Evolutionary conservation across 495 filamentous ascomycete species (phyloP).

Genomic region (Tuber microsphaerosporum): DNA sequence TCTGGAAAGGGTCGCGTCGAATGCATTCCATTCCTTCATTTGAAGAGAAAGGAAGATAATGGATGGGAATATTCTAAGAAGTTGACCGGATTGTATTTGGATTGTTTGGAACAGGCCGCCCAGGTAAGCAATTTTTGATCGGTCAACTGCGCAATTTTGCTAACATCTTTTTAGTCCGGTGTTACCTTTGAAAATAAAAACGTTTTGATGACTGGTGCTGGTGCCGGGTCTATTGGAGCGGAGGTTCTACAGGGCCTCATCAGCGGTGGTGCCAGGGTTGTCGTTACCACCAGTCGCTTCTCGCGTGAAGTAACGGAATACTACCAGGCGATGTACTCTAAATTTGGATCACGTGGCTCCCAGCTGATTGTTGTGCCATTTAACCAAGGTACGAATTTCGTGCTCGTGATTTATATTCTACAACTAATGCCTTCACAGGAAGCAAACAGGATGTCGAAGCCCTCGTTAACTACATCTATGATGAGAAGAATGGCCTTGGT

Average conservation of each 20-base stretch:
- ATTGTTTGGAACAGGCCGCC: constrained; percentile 82
- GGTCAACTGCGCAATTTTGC: background rate
- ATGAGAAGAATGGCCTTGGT: constrained; percentile 89
- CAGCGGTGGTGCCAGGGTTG: constrained; percentile 88
- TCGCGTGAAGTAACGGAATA: constrained; percentile 97
- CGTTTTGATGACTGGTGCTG: constrained; percentile 95
- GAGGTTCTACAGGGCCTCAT: constrained; percentile 95
- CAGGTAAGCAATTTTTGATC: constrained; percentile 41
- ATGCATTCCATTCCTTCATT: constrained; percentile 94
- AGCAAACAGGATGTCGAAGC: constrained; percentile 96
- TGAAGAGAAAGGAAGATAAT: constrained; percentile 87
- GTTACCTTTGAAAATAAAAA: constrained; percentile 92
- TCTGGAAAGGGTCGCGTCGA: constrained; percentile 52
- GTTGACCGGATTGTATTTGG: constrained; percentile 82
- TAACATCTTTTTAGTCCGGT: constrained; percentile 49
- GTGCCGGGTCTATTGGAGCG: constrained; percentile 96
- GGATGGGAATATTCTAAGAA: constrained; percentile 99
- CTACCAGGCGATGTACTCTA: constrained; percentile 96
- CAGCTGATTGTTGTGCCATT: constrained; percentile 97
- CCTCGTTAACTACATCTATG: constrained; percentile 90
- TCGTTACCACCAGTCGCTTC: constrained; percentile 93
- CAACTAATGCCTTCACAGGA: constrained; percentile 41
- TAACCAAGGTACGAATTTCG: constrained; percentile 61
- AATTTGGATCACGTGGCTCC: constrained; percentile 85
- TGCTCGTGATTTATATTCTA: background rate